Evolutionary conservation across 148 eudicot genomes (phyloP).

Genomic region (Persicaria maculosa): DNA sequence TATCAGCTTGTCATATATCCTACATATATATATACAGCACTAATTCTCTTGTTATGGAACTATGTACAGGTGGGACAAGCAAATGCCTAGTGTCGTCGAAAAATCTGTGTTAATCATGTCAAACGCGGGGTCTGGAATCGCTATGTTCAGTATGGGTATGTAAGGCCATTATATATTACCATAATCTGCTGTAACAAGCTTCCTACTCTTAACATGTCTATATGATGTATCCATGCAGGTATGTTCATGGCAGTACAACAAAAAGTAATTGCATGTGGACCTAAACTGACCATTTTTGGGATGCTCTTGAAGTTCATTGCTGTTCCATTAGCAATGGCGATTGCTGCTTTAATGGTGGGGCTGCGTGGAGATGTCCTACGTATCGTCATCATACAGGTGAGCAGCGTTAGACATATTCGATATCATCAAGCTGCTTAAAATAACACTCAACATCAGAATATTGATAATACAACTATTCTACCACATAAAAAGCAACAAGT

Average conservation of each 20-base stretch:
- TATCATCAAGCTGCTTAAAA: no score
- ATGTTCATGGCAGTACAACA: constrained; percentile 83
- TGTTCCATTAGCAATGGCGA: constrained; percentile 57
- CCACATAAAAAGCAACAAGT: no score
- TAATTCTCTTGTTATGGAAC: background rate
- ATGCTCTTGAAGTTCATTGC: constrained; percentile 65
- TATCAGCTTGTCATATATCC: no score
- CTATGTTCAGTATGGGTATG: constrained; percentile 93
- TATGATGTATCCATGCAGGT: constrained; percentile 32
- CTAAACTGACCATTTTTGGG: constrained; percentile 34
- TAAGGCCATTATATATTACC: background rate
- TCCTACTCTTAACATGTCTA: background rate
- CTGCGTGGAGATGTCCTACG: constrained; percentile 57
- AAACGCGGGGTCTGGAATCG: constrained; percentile 65
- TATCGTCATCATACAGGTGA: constrained; percentile 53
- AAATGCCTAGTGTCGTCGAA: constrained; percentile 52
- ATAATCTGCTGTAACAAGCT: no score
- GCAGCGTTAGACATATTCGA: background rate
- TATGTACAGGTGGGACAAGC: constrained; percentile 46
- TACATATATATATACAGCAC: background rate
- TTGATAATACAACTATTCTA: no score
- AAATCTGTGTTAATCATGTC: constrained; percentile 64
- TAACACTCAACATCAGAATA: no score
- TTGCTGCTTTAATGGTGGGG: constrained; percentile 48
- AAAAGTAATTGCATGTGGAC: constrained; percentile 70